Conservation (phyloP, 2,329 filamentous ascomycete species). For the Colletotrichum caudatum region DNA sequence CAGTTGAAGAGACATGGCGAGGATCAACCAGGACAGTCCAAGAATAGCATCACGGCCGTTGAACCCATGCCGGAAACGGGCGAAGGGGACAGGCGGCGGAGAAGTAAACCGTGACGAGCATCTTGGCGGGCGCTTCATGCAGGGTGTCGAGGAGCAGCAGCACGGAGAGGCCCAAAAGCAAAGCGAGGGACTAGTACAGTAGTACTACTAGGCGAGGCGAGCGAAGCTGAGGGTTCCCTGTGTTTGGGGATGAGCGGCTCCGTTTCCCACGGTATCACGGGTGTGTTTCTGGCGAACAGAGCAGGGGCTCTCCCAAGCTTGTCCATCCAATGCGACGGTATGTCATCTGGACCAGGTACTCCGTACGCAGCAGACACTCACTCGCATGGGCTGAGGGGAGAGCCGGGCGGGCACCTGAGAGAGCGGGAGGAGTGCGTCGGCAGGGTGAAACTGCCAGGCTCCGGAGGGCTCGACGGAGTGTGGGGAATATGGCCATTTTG, state of each 20-base stretch:
- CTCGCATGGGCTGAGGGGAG: neutral
- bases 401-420: neutral
- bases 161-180: slow-evolving; percentile 14
- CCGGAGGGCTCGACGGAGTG: slow-evolving; percentile 28
- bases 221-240: slow-evolving; percentile 21
- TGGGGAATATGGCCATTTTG: slow-evolving; percentile 39
- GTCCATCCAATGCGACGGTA: slow-evolving; percentile 32
- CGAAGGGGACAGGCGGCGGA: slow-evolving; percentile 23
- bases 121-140: slow-evolving; percentile 39
- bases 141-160: slow-evolving; percentile 25
- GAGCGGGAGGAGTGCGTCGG: slow-evolving; percentile 19
- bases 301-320: slow-evolving; percentile 27
- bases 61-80: slow-evolving; percentile 25
- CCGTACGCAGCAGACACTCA: too few species aligned
- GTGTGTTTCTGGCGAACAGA: slow-evolving; percentile 21
- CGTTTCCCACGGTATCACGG: slow-evolving; percentile 33
- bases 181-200: too few species aligned
- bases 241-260: slow-evolving; percentile 34
- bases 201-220: too few species aligned
- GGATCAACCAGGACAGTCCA: slow-evolving; percentile 34
- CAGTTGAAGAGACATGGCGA: slow-evolving; percentile 5
- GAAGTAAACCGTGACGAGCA: slow-evolving; percentile 24
- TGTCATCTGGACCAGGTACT: slow-evolving; percentile 35
- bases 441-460: slow-evolving; percentile 39
- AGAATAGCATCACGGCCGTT: slow-evolving; percentile 32